phyloP scores from a whole-genome alignment of 768 basidiomycete genomes.

The Cystoderma amianthinum region DNA sequence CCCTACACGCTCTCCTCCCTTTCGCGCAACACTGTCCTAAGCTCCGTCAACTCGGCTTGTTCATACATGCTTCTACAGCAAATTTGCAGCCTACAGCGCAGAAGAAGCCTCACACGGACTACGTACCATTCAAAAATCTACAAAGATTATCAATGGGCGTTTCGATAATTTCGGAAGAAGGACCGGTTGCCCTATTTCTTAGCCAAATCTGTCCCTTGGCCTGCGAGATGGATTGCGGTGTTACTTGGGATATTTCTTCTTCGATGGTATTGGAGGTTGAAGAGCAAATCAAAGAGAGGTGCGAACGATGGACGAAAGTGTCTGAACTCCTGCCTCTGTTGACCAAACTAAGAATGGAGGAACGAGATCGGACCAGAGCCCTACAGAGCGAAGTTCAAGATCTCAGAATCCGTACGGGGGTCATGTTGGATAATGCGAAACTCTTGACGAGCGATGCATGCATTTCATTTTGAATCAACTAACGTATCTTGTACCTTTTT shows the following conservation, averaged over 20 bases:
- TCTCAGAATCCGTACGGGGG: constrained; percentile 33
- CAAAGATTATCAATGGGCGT: constrained; percentile 40
- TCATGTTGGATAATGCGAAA: constrained; percentile 40
- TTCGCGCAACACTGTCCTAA: constrained; percentile 33
- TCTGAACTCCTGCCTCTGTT: constrained; percentile 34
- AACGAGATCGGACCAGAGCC: constrained; percentile 26
- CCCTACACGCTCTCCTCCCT: constrained; percentile 29
- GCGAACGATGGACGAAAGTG: constrained; percentile 35
- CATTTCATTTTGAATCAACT: too few species aligned
- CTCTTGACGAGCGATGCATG: too few species aligned
- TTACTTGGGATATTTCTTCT: constrained; percentile 36
- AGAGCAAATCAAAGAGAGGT: constrained; percentile 12
- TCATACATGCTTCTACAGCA: constrained; percentile 24
- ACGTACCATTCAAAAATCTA: constrained; percentile 23
- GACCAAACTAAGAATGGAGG: constrained; percentile 34
- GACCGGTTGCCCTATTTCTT: constrained; percentile 43
- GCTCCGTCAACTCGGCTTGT: constrained; percentile 32
- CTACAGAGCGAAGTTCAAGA: constrained; percentile 44
- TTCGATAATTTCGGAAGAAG: constrained; percentile 35
- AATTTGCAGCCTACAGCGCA: constrained; percentile 8
- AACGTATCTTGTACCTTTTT: too few species aligned
- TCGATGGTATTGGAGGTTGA: constrained; percentile 4
- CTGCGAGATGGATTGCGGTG: constrained; percentile 35
- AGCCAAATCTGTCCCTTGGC: constrained; percentile 40
- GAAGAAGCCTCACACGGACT: constrained; percentile 4